These are phyloP conservation scores for Hypoxylon crocopeplum DNA, from an alignment of 495 filamentous ascomycete genomes.

Conservation along the genomic window DNA sequence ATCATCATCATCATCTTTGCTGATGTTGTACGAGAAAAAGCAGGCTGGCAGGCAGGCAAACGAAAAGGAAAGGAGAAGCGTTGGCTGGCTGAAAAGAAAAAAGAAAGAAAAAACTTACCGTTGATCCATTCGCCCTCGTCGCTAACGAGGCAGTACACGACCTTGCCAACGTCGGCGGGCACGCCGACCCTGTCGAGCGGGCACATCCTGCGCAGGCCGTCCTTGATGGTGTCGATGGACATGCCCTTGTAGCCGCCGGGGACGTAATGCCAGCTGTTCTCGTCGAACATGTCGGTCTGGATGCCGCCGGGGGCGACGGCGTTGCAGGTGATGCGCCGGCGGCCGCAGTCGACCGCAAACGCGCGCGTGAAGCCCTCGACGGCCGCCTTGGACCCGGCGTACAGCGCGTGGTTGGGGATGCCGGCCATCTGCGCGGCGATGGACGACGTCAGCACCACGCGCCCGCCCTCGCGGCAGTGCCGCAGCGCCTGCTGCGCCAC, in stretches of 20 bases:
- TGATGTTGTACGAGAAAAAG: too few relatives aligned
- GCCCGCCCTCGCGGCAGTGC: conserved; percentile 65
- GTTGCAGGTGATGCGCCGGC: conserved; percentile 53
- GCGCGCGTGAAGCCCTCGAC: conserved; percentile 64
- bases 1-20: too few relatives aligned
- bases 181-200: conserved; percentile 59
- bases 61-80: not conserved
- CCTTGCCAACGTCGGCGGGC: conserved; percentile 62
- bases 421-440: conserved; percentile 69
- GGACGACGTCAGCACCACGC: conserved; percentile 68
- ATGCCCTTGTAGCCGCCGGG: conserved; percentile 57
- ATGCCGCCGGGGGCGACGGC: conserved; percentile 70
- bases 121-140: conserved; percentile 68
- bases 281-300: conserved; percentile 75
- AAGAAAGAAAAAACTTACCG: conserved; percentile 47
- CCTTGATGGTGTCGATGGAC: conserved; percentile 41
- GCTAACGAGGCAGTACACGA: conserved; percentile 60
- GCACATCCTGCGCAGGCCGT: conserved; percentile 55
- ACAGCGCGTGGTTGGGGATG: conserved; percentile 69
- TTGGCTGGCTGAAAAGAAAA: not conserved
- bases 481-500: conserved; percentile 73
- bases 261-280: conserved; percentile 67
- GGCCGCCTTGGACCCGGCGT: conserved; percentile 64
- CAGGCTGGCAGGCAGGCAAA: not conserved
- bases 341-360: conserved; percentile 60